These are phyloP conservation scores for Candida methanosorbosa DNA, from an alignment of 805 yeast species.

Conservation along the genomic window DNA sequence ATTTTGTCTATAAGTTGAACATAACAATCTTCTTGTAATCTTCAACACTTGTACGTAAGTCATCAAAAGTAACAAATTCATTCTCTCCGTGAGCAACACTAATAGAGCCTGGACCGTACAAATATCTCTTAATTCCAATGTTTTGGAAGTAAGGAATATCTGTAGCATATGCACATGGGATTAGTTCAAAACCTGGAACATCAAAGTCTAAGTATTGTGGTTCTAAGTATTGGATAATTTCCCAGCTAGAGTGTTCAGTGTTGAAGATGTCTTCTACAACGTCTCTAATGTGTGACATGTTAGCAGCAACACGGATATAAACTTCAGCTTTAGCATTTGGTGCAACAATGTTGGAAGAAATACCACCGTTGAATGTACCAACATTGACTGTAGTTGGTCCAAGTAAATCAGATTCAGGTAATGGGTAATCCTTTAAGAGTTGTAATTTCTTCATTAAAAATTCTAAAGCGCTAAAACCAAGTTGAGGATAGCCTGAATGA, in stretches of 20 bases:
- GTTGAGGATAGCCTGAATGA: constrained; percentile 64
- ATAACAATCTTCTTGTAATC: constrained; percentile 49
- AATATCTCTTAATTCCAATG: constrained; percentile 32
- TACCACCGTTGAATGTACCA: constrained; percentile 51
- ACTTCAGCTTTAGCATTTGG: constrained; percentile 43
- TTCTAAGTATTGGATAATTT: constrained; percentile 5
- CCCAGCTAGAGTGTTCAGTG: constrained; percentile 20
- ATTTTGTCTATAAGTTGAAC: too few relatives aligned
- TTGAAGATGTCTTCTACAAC: constrained; percentile 19
- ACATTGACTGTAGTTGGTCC: constrained; percentile 57
- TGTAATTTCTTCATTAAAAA: constrained; percentile 42
- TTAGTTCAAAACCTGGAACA: constrained; percentile 55
- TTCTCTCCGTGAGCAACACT: constrained; percentile 51
- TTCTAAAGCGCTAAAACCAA: constrained; percentile 55
- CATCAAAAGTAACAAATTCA: constrained; percentile 41
- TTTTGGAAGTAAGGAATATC: constrained; percentile 38
- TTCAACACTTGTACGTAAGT: constrained; percentile 38
- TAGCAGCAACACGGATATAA: constrained; percentile 46
- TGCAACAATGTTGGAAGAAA: constrained; percentile 60
- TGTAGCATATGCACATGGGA: constrained; percentile 23
- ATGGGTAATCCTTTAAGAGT: constrained; percentile 31
- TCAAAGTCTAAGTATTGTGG: constrained; percentile 46
- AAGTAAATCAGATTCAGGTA: constrained; percentile 42
- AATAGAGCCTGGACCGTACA: constrained; percentile 64
- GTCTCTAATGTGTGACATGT: constrained; percentile 27